Evolutionary conservation across 768 basidiomycete species (phyloP).

Genomic region (Termitomyces sp.): DNA sequence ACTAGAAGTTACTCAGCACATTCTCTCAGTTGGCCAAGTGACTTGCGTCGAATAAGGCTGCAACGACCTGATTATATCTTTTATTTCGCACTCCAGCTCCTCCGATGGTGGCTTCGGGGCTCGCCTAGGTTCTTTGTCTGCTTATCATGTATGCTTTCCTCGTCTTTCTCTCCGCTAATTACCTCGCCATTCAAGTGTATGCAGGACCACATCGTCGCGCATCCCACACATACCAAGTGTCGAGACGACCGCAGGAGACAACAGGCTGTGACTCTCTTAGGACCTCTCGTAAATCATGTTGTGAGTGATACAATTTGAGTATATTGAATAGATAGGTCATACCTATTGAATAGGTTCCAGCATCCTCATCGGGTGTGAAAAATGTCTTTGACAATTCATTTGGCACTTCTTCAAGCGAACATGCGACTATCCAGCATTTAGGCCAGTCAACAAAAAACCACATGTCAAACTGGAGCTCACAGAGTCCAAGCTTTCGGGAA

Average conservation of each 20-base stretch:
- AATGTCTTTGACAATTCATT: slow-evolving; percentile 8
- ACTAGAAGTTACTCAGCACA: background rate
- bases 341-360: background rate
- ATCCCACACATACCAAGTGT: slow-evolving; percentile 21
- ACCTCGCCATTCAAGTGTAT: background rate
- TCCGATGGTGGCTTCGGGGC: slow-evolving; percentile 35
- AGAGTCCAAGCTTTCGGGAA: background rate
- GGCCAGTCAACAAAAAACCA: background rate
- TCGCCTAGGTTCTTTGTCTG: slow-evolving; percentile 42
- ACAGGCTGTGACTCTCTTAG: background rate
- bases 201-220: slow-evolving; percentile 24
- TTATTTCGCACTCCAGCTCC: slow-evolving; percentile 22
- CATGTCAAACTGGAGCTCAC: background rate
- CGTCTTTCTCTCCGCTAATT: background rate
- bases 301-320: background rate
- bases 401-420: background rate
- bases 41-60: slow-evolving; percentile 47
- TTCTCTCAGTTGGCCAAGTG: slow-evolving; percentile 31
- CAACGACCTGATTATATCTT: slow-evolving; percentile 22
- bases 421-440: background rate
- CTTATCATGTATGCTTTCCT: slow-evolving; percentile 35
- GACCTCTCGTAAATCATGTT: background rate
- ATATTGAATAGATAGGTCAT: slow-evolving; percentile 1
- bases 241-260: slow-evolving; percentile 21
- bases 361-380: background rate